Evolutionary conservation across 2,329 filamentous ascomycete genomes (phyloP), one percentile per base, ranked within the genome.

Genomic region (Lithohypha guttulata): DNA sequence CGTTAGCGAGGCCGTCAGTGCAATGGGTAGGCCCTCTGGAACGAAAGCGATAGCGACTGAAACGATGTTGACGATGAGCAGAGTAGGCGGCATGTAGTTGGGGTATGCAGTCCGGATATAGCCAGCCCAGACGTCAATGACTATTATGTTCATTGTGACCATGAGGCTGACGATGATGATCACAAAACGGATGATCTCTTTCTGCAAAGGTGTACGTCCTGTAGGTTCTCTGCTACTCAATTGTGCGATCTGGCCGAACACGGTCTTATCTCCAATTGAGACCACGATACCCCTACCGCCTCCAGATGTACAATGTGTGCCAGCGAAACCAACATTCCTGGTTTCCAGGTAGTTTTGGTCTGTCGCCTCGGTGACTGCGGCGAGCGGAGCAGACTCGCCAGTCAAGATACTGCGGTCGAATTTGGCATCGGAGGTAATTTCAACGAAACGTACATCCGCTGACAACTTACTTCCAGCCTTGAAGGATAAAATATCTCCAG

Each of bases 271-370:
- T 6, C 81, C 81, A 1, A 77, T 86, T 1, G 76, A 46, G 8
- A 87, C 75, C 2, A 84, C 78, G 7, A 86, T 60, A 13, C 78
- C 81, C 10, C 70, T 64, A 36, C 73, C 77, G 15, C 65, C 76
- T 2, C 82, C 82, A 5, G 76, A 77, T 3, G 81, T 75, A 49
- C 81, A 85, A 52, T 86, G 80, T 0, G 82, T 85, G n/a, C 83
- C 81, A 54, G 85, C 81, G 7, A 87, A 67, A 15, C 81, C 81
- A 38, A 87, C 83, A 50, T 77, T 81, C 37, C 74, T 73, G 3
- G 81, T 86, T 54, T 87, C 82, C 20, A 87, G 73, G 52, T 83
- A 84, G 56, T 85, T 85, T 26, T 70, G 64, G 51, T 85, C 79
- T 0, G 76, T 79, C 0, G 69, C 73, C n/a, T 82, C 69, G 10